Base-by-base conservation (phyloP, 768 basidiomycete species). In the Leucocoprinus leucothites region DNA sequence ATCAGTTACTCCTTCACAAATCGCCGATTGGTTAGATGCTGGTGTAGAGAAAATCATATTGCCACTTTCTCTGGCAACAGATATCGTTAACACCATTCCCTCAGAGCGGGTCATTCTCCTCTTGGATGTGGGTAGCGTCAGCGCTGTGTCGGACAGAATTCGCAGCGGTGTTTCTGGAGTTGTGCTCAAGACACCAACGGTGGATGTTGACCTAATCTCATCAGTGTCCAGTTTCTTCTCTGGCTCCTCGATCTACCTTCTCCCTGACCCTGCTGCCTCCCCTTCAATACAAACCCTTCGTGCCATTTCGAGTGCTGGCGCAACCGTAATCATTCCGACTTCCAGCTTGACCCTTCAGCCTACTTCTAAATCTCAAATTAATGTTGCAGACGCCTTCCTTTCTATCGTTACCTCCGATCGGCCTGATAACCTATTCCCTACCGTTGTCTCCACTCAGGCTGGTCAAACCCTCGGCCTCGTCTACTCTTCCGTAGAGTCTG, bases 341-440 rank as follows among this genome's bases (percentile, higher is more conserved):
- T 79, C 84, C 42, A 82, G 87, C 48, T 82, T 95, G 49, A 87
- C 87, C 5, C 70, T 86, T 22, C 69, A 68, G 3, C 52, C 75
- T 3, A 79, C 86, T n/a, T 78, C 84, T 44, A 59, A 72, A 45
- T 68, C 75, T 5, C 79, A 84, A 59, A 75, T 94, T 54, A 89
- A 88, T 64, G 70, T 97, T 57, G 83, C 84, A 5, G 91, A 94
- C 63, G 89, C 89, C 22, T 96, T 96, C 75, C 82, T 95, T 48
- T 84, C 94, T 1, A 81, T 87, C 3, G 69, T 97, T 47, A 70
- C 78, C 19, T 92, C 94, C 1, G 96, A 99, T 69, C 85, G 97
- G 47, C 77, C 85, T 0, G 97, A 98, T 68, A 93, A 91, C 31
- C 82, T 99, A 38, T 94, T 92, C 71, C 91, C 95, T 0, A 99